Evolutionary conservation across 768 basidiomycete species (phyloP), one percentile per base, ranked within the genome.

Genomic region (Favolaschia claudopus): DNA sequence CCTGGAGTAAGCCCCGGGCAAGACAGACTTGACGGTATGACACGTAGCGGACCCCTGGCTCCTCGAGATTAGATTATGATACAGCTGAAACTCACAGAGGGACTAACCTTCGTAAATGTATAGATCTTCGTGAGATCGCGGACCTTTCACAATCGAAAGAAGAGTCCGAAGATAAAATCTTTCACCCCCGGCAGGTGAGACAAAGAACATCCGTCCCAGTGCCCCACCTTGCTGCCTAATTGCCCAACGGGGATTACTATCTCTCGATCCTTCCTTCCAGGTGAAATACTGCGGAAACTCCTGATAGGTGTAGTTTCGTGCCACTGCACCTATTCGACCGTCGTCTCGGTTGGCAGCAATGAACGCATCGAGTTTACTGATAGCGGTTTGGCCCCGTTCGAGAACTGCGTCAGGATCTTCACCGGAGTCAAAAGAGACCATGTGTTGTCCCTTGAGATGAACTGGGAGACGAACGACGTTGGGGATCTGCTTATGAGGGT

Each of bases 181-280:
- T 20, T 46, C 44, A 14, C 44, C 44, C 10, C 9, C 44, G 25
- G 25, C 31, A 7, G 44, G 44, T 68, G 62, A 50, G 6, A 74
- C 68, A 65, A 70, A 77, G 51, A 76, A 77, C 70, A 82, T 78
- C 0, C 76, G 63, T 0, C 81, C 81, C 48, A 82, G 63, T 3
- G 79, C 74, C 69, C 70, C 72, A 0, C 62, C 65, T 19, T 50
- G 46, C 49, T 73, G 25, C 1, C 75, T 67, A 5, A 60, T 0
- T 6, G 32, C 58, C 81, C 81, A 82, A 28, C 20, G 25, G 5
- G 39, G 27, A 4, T 50, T 15, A 48, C 58, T 22, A 15, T 34
- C 24, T 15, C n/a, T n/a, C n/a, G n/a, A n/a, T n/a, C n/a, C n/a
- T n/a, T n/a, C n/a, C n/a, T n/a, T n/a, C n/a, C n/a, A n/a, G n/a